A percentile compares a stretch with the other conserved stretches of the same genome.
phyloP scores from a whole-genome alignment of 352 stramenopile genomes.

The Pseudoperonospora humuli region DNA sequence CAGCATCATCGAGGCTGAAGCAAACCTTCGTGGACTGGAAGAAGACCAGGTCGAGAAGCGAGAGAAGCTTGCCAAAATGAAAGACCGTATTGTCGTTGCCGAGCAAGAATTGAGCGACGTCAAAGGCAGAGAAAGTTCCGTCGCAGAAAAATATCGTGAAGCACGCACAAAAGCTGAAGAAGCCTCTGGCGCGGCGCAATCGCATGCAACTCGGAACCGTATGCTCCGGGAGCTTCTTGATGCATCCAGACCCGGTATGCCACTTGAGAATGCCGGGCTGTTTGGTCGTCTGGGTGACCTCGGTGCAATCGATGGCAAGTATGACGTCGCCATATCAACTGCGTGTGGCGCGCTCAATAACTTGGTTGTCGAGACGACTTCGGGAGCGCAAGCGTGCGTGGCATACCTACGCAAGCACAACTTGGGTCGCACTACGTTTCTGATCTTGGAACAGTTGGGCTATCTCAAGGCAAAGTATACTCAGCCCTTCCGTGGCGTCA shows the following conservation, averaged over 20 bases:
- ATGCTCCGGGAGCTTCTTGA: constrained; percentile 90
- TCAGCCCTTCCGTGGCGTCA: constrained; percentile 54
- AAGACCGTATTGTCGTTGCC: constrained; percentile 63
- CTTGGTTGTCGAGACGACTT: constrained; percentile 96
- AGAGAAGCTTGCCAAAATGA: constrained; percentile 58
- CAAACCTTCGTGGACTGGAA: constrained; percentile 47
- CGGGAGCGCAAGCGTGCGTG: constrained; percentile 92
- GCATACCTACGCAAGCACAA: constrained; percentile 93
- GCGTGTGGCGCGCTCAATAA: constrained; percentile 94
- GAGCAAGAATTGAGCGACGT: constrained; percentile 71
- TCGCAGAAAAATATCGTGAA: constrained; percentile 52
- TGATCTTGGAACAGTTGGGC: constrained; percentile 97
- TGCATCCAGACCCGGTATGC: constrained; percentile 81
- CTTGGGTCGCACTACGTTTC: constrained; percentile 94
- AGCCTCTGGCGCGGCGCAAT: constrained; percentile 52
- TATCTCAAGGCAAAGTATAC: constrained; percentile 65
- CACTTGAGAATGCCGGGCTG: constrained; percentile 89
- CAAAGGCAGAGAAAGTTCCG: constrained; percentile 37
- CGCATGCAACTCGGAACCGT: constrained; percentile 57
- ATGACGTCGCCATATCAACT: constrained; percentile 98
- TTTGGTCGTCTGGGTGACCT: constrained; percentile 96
- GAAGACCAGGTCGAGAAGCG: constrained; percentile 53
- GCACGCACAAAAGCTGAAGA: constrained; percentile 76
- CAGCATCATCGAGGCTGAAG: constrained; percentile 46
- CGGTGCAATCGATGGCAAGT: constrained; percentile 91